These are phyloP conservation scores for Suaeda aralocaspica DNA, from an alignment of 148 eudicot species.

Conservation along the genomic window DNA sequence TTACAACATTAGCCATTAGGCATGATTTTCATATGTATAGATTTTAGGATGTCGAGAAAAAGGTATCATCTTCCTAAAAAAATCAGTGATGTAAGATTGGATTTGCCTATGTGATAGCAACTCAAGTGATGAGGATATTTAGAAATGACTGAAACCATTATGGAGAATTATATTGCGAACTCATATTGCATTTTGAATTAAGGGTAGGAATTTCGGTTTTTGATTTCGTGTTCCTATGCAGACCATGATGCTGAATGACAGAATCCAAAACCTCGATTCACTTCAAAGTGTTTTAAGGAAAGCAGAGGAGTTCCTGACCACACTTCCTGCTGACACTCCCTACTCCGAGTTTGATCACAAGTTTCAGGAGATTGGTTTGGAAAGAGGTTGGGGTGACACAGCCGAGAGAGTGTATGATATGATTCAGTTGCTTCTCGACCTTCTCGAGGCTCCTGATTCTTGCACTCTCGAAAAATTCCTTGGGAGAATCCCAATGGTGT, in stretches of 20 bases:
- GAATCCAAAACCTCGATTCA: slow-evolving; percentile 61
- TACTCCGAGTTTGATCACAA: slow-evolving; percentile 76
- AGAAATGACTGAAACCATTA: neutral
- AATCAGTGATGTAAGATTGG: neutral
- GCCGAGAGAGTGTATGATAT: slow-evolving; percentile 80
- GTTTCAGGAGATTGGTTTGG: slow-evolving; percentile 88
- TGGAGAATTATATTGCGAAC: neutral
- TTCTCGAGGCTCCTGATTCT: slow-evolving; percentile 95
- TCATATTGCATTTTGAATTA: no score
- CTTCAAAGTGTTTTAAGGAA: slow-evolving; percentile 71
- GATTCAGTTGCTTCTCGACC: slow-evolving; percentile 82
- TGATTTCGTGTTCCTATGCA: slow-evolving; percentile 25
- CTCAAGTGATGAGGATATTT: no score
- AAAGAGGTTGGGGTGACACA: slow-evolving; percentile 95
- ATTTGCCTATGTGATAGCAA: no score
- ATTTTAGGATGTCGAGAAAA: no score
- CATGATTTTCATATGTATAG: no score
- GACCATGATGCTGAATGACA: slow-evolving; percentile 94
- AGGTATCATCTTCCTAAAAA: no score
- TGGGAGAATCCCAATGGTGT: slow-evolving; percentile 88
- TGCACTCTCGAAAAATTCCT: slow-evolving; percentile 91
- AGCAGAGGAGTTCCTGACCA: slow-evolving; percentile 73
- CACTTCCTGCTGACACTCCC: slow-evolving; percentile 65
- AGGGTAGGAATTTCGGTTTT: neutral
- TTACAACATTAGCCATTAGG: no score